These are phyloP conservation scores for Ceratobasidium sp. DNA, from an alignment of 1,284 basidiomycete genomes.

Conservation along the genomic window DNA sequence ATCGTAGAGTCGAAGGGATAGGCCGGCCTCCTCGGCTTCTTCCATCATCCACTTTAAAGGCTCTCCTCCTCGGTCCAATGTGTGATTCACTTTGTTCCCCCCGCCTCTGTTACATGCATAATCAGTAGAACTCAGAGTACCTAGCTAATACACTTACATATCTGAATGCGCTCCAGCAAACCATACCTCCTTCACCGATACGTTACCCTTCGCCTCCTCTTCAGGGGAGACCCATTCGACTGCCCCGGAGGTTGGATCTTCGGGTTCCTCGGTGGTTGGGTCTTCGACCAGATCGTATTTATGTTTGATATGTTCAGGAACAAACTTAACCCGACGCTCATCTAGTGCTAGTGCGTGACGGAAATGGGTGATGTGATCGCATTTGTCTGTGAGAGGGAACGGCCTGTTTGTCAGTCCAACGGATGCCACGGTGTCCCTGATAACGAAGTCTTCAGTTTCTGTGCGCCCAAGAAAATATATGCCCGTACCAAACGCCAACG, in stretches of 20 bases:
- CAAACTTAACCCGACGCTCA: conserved; percentile 61
- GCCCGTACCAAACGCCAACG: conserved; percentile 59
- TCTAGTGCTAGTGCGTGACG: conserved; percentile 64
- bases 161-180: conserved; percentile 59
- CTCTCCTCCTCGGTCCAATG: conserved; percentile 27
- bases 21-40: conserved; percentile 44
- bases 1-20: neutral
- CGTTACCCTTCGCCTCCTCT: too few species aligned
- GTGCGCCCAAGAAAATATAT: too few species aligned
- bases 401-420: too few species aligned
- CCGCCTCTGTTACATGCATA: too few species aligned
- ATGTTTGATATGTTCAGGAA: conserved; percentile 57
- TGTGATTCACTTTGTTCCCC: conserved; percentile 50
- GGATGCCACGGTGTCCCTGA: too few species aligned
- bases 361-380: conserved; percentile 58
- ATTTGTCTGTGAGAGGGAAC: too few species aligned
- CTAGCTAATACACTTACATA: conserved; percentile 54
- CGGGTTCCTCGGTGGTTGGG: too few species aligned
- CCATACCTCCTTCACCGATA: conserved; percentile 58
- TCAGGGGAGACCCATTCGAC: too few species aligned
- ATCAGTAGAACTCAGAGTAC: too few species aligned
- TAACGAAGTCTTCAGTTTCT: too few species aligned
- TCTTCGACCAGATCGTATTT: too few species aligned
- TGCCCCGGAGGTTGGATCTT: too few species aligned
- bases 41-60: conserved; percentile 52